Evolutionary conservation across 2,329 filamentous ascomycete genomes (phyloP).

Genomic region (Colletotrichum cordylinicola): DNA sequence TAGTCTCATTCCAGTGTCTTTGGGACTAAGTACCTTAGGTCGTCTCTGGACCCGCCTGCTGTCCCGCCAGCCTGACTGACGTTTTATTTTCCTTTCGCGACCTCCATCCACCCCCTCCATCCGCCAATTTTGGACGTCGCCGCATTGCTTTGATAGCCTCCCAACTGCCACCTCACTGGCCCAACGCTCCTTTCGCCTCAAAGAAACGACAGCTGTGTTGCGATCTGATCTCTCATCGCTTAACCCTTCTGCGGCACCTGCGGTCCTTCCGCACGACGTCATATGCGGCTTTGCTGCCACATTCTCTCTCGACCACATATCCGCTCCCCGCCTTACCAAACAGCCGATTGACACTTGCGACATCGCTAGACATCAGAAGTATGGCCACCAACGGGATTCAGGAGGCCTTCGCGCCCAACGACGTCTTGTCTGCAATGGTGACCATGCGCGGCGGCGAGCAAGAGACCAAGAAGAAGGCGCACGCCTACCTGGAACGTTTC

Average conservation of each 20-base stretch:
- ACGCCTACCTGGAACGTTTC: constrained; percentile 90
- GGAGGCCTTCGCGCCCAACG: constrained; percentile 75
- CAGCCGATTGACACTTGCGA: not conserved
- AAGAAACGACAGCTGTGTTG: not conserved
- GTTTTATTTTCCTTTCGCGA: constrained; percentile 23
- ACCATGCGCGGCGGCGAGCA: constrained; percentile 90
- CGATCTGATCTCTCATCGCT: not conserved
- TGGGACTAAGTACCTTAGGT: not conserved
- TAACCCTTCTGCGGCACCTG: not conserved
- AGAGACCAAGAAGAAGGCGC: constrained; percentile 85
- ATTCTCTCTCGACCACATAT: not conserved
- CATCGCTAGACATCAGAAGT: constrained; percentile 24
- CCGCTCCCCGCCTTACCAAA: not conserved
- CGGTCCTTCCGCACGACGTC: constrained; percentile 1
- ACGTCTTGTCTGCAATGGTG: constrained; percentile 84
- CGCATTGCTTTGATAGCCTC: constrained; percentile 14
- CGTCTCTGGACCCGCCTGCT: constrained; percentile 10
- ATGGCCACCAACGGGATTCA: constrained; percentile 74
- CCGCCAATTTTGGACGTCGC: constrained; percentile 13
- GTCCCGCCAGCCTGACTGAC: constrained; percentile 23
- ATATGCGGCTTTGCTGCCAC: constrained; percentile 1
- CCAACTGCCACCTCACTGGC: constrained; percentile 7
- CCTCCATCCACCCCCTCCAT: constrained; percentile 20
- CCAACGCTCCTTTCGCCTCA: constrained; percentile 10
- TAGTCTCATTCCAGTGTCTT: not conserved